Evolutionary conservation across 352 stramenopile genomes (phyloP).

Genomic region (Globisporangium yorkense): DNA sequence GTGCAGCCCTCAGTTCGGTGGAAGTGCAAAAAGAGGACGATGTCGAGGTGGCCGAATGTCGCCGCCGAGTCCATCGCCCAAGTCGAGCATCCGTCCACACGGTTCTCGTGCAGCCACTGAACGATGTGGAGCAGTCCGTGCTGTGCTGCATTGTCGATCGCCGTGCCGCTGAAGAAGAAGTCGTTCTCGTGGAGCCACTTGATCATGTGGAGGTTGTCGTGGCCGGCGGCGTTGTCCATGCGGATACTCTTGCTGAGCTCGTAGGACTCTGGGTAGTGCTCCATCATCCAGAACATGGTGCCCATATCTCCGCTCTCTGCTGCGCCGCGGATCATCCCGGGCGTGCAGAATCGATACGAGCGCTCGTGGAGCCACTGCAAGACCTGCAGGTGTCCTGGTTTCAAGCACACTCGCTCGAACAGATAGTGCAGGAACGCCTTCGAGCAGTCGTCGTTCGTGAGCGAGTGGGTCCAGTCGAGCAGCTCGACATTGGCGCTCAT

Average conservation of each 20-base stretch:
- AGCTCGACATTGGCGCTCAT: constrained; percentile 5
- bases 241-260: constrained; percentile 4
- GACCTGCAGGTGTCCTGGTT: background rate
- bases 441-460: constrained; percentile 2
- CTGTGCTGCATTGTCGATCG: constrained; percentile 1
- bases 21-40: constrained; percentile 5
- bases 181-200: constrained; percentile 8
- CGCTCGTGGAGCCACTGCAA: constrained; percentile 3
- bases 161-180: constrained; percentile 1
- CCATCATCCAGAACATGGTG: constrained; percentile 1
- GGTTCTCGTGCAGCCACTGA: constrained; percentile 6
- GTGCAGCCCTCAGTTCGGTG: constrained; percentile 5
- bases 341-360: constrained; percentile 1
- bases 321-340: constrained; percentile 1
- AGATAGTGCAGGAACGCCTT: constrained; percentile 3
- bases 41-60: constrained; percentile 1
- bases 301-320: constrained; percentile 1
- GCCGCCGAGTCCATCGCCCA: constrained; percentile 5
- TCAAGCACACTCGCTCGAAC: constrained; percentile 2
- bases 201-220: constrained; percentile 7
- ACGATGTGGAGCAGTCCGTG: constrained; percentile 1
- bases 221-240: constrained; percentile 1
- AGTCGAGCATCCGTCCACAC: constrained; percentile 3
- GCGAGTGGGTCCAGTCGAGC: constrained; percentile 5
- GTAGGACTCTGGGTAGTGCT: constrained; percentile 1